Evolutionary conservation across 2,329 filamentous ascomycete species (phyloP).

Genomic region (Ceratocystis eucalypticola): DNA sequence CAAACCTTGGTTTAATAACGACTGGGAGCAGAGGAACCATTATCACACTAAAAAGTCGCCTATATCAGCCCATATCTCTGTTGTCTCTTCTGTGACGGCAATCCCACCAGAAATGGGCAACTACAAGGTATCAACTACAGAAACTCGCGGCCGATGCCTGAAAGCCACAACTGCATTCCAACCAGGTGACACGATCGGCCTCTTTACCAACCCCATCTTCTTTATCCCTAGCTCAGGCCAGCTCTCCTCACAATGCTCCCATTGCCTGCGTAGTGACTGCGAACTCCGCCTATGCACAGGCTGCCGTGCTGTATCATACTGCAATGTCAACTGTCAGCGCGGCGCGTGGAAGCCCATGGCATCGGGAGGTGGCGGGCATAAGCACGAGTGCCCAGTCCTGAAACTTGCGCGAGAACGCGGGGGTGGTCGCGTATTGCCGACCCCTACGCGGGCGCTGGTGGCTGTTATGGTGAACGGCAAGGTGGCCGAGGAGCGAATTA

Average conservation of each 20-base stretch:
- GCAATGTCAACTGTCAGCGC: slow-evolving; percentile 39
- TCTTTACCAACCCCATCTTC: slow-evolving; percentile 33
- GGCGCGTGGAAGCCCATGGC: slow-evolving; percentile 34
- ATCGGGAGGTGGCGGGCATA: slow-evolving; percentile 29
- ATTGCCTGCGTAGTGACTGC: slow-evolving; percentile 32
- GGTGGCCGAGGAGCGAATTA: slow-evolving; percentile 27
- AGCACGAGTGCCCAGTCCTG: slow-evolving; percentile 39
- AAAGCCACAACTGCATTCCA: slow-evolving; percentile 31
- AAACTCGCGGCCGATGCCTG: slow-evolving; percentile 32
- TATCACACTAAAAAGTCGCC: too few species aligned
- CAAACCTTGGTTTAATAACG: too few species aligned
- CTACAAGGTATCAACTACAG: slow-evolving; percentile 5
- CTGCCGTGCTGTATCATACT: slow-evolving; percentile 43
- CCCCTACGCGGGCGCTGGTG: slow-evolving; percentile 40
- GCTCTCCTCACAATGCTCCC: slow-evolving; percentile 34
- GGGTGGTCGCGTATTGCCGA: slow-evolving; percentile 32
- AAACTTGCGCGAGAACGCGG: slow-evolving; percentile 29
- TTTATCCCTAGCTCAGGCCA: slow-evolving; percentile 35
- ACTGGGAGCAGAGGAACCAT: too few species aligned
- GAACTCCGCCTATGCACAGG: slow-evolving; percentile 34
- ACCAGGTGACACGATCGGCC: slow-evolving; percentile 35
- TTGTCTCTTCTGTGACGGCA: too few species aligned
- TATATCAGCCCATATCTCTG: too few species aligned
- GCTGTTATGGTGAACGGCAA: slow-evolving; percentile 34
- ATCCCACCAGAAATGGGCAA: slow-evolving; percentile 7